Evolutionary conservation across 106 monocot genomes (phyloP).

Genomic region (Agapanthus africanus): DNA sequence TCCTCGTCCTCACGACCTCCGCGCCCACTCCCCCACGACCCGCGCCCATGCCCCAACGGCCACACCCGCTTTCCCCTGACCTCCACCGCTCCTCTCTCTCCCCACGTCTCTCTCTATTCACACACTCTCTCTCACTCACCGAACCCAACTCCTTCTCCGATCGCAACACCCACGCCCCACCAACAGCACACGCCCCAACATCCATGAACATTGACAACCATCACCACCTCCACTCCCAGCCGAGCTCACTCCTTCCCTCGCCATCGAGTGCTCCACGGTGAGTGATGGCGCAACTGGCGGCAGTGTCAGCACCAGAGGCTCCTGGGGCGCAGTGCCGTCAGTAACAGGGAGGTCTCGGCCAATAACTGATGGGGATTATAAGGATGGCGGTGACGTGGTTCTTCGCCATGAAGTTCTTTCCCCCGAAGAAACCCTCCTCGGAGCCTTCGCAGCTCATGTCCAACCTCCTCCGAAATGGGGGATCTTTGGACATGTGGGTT

Average conservation of each 20-base stretch:
- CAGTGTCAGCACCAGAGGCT: not conserved
- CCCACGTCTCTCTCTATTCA: no score
- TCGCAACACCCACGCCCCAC: no score
- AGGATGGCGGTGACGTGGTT: conserved; percentile 77
- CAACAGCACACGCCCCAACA: no score
- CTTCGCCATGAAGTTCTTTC: conserved; percentile 91
- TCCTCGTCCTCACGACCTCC: no score
- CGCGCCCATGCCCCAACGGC: no score
- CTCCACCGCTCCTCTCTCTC: no score
- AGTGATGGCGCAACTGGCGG: conserved; percentile 31
- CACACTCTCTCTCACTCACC: no score
- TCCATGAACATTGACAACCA: no score
- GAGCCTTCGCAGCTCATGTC: conserved; percentile 67
- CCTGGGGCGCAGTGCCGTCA: conserved; percentile 18
- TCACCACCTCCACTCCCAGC: no score
- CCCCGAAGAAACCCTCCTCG: conserved; percentile 51
- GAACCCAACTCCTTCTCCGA: no score
- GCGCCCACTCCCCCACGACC: no score
- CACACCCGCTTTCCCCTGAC: no score
- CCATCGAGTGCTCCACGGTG: conserved; percentile 11
- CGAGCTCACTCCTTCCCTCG: conserved; percentile 7
- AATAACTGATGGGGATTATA: conserved; percentile 53
- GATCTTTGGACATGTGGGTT: conserved; percentile 88
- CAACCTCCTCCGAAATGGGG: conserved; percentile 77
- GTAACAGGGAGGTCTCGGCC: conserved; percentile 38